A percentile compares a stretch with the other conserved stretches of the same genome.
Evolutionary conservation across 164 flowering plant genomes (phyloP).

Genomic region (Malania oleifera): DNA sequence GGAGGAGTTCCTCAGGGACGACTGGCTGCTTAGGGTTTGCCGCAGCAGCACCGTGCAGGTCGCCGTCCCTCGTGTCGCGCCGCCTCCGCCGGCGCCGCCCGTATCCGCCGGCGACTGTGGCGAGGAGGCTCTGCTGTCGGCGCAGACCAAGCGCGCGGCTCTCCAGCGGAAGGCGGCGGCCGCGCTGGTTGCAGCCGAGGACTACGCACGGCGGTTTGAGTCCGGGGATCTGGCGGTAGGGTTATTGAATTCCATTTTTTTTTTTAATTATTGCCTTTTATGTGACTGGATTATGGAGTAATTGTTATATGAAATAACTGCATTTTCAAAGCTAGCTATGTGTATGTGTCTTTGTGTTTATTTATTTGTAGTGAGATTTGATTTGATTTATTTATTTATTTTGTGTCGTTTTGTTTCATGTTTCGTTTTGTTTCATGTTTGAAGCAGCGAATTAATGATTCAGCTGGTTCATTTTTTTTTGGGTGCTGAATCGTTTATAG

Average conservation of each 20-base stretch:
- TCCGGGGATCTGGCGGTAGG: slow-evolving; percentile 54
- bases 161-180: slow-evolving; percentile 73
- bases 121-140: slow-evolving; percentile 44
- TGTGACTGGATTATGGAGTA: too few relatives aligned
- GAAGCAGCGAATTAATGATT: too few relatives aligned
- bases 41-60: slow-evolving; percentile 63
- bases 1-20: slow-evolving; percentile 57
- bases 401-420: too few relatives aligned
- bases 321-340: too few relatives aligned
- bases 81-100: slow-evolving; percentile 25
- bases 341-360: too few relatives aligned
- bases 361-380: too few relatives aligned
- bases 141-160: slow-evolving; percentile 64
- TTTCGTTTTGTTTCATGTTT: too few relatives aligned
- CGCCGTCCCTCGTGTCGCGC: slow-evolving; percentile 54
- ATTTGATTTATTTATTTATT: too few relatives aligned
- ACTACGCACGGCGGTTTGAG: slow-evolving; percentile 70
- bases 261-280: slow-evolving; percentile 1
- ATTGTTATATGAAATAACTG: too few relatives aligned
- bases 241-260: slow-evolving; percentile 1
- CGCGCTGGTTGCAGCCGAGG: slow-evolving; percentile 71
- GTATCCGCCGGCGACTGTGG: slow-evolving; percentile 18
- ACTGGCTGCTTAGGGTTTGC: slow-evolving; percentile 43
- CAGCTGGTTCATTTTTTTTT: too few relatives aligned
- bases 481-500: too few relatives aligned